Evolutionary conservation across 495 filamentous ascomycete species (phyloP).

Genomic region (Aspergillus cristatus): DNA sequence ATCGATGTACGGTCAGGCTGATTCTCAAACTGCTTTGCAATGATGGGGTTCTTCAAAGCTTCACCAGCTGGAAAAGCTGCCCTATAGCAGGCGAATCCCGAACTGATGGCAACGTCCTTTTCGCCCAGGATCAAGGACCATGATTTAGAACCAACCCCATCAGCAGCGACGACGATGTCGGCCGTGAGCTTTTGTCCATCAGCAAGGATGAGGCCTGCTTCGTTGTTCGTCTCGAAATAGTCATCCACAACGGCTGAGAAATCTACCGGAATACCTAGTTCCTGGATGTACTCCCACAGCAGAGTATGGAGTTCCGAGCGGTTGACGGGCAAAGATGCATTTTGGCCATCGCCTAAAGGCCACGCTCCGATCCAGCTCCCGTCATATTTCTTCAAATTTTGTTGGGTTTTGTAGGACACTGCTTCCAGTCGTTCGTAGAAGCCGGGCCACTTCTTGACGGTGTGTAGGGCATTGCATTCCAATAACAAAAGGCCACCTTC

Average conservation of each 20-base stretch:
- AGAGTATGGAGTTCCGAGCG: neutral
- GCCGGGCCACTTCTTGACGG: neutral
- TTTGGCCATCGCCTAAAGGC: neutral
- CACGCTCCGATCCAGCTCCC: neutral
- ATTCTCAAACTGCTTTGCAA: slow-evolving; percentile 1
- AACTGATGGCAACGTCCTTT: neutral
- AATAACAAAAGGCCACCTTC: neutral
- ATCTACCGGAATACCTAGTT: neutral
- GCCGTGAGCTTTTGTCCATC: slow-evolving; percentile 35
- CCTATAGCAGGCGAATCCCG: slow-evolving; percentile 1
- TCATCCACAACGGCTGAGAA: neutral
- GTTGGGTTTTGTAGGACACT: neutral
- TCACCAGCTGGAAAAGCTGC: slow-evolving; percentile 2
- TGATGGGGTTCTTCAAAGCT: slow-evolving; percentile 1
- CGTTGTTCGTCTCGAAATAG: slow-evolving; percentile 7
- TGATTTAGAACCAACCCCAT: slow-evolving; percentile 39
- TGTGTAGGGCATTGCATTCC: neutral
- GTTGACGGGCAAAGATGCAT: neutral
- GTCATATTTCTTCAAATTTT: neutral
- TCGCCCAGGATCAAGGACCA: slow-evolving; percentile 25
- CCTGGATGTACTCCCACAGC: neutral
- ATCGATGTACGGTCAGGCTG: neutral
- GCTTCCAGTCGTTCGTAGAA: neutral
- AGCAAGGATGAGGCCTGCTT: slow-evolving; percentile 24
- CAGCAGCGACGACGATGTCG: slow-evolving; percentile 44